phyloP scores from a whole-genome alignment of 2,329 filamentous ascomycete species.

The Xylaria multiplex region DNA sequence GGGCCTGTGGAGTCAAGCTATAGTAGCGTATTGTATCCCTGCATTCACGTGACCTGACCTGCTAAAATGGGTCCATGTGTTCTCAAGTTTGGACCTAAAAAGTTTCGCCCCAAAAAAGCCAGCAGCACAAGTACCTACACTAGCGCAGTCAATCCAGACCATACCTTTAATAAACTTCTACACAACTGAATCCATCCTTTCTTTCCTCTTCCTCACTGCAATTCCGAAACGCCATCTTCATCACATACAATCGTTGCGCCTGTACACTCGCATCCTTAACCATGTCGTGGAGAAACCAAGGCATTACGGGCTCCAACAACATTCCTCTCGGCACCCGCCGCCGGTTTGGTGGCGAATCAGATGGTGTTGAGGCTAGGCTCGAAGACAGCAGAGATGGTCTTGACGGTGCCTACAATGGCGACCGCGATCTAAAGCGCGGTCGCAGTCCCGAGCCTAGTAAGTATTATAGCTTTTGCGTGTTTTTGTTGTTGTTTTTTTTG shows the following conservation, averaged over 20 bases:
- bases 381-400: conserved; percentile 41
- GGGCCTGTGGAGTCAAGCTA: not conserved
- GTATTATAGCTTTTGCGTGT: conserved; percentile 45
- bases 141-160: not conserved
- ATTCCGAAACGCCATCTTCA: not conserved
- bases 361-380: conserved; percentile 49
- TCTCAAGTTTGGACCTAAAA: conserved; percentile 30
- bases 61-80: conserved; percentile 21
- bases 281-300: conserved; percentile 77
- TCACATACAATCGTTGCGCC: not conserved
- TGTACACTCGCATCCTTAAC: conserved; percentile 22
- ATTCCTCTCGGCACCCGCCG: conserved; percentile 89
- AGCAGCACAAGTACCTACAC: not conserved
- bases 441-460: conserved; percentile 87
- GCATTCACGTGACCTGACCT: conserved; percentile 21
- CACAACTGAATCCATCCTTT: not conserved
- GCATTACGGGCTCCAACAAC: conserved; percentile 98
- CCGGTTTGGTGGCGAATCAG: conserved; percentile 76
- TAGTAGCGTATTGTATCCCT: not conserved
- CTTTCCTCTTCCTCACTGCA: not conserved
- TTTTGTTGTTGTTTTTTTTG: not conserved
- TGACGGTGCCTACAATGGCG: conserved; percentile 54
- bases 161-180: not conserved
- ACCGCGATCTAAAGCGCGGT: conserved; percentile 79
- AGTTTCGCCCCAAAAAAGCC: conserved; percentile 35